Percentiles rank a stretch among this genome's conserved stretches.
These are phyloP conservation scores for Penicillium griseofulvum DNA, from an alignment of 2,329 filamentous ascomycete species.

Conservation along the genomic window DNA sequence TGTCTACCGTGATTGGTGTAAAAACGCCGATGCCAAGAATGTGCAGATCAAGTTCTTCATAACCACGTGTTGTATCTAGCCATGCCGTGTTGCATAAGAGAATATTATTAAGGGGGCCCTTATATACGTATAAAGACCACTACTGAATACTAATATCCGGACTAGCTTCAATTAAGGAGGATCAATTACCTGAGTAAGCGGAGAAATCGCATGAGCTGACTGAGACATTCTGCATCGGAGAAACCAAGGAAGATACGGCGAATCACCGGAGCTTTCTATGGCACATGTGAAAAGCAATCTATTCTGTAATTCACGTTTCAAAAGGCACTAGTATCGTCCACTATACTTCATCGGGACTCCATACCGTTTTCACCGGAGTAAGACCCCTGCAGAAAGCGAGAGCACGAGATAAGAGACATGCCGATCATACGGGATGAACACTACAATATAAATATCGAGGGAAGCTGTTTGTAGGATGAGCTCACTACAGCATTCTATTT, in stretches of 20 bases:
- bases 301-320: not conserved
- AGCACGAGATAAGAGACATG: not conserved
- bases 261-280: slow-evolving; percentile 1
- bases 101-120: not conserved
- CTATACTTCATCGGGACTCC: slow-evolving; percentile 4
- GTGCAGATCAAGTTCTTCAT: not conserved
- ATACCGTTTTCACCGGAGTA: not conserved
- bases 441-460: not conserved
- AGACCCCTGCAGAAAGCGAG: not conserved
- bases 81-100: not conserved
- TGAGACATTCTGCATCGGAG: not conserved
- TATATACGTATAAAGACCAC: not conserved
- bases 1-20: slow-evolving; percentile 43
- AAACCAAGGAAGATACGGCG: not conserved
- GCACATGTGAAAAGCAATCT: not conserved
- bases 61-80: not conserved
- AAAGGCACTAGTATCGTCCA: not conserved
- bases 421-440: not conserved
- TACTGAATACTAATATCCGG: not conserved
- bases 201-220: not conserved
- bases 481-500: not conserved
- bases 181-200: not conserved
- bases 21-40: not conserved
- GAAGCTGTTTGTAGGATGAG: not conserved
- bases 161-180: not conserved